Percentiles rank a stretch among this genome's conserved stretches.
Conservation (phyloP, 2,329 filamentous ascomycete genomes). For the Gaeumannomyces sp. region DNA sequence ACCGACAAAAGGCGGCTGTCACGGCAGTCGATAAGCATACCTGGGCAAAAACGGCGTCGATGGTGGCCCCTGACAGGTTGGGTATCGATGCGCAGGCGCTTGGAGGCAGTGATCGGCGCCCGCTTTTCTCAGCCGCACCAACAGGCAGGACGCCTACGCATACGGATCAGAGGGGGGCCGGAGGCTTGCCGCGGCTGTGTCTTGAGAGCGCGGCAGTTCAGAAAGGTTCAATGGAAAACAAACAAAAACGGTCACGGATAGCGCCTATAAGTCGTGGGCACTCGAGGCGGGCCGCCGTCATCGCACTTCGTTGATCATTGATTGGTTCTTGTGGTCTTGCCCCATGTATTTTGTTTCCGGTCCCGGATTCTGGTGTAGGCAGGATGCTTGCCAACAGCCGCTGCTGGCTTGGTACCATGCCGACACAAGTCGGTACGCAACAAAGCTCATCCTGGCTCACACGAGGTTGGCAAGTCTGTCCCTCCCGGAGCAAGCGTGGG, state of each 20-base stretch:
- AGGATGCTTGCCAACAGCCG: not conserved
- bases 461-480: not conserved
- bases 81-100: not conserved
- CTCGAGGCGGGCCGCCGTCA: not conserved
- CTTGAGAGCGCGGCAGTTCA: not conserved
- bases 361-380: not conserved
- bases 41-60: not conserved
- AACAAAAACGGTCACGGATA: too few relatives aligned
- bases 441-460: not conserved
- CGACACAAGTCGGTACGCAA: not conserved
- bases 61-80: not conserved
- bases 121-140: not conserved
- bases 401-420: not conserved
- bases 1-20: not conserved
- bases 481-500: not conserved
- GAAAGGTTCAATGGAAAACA: too few relatives aligned
- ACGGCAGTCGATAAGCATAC: not conserved
- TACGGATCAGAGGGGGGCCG: too few relatives aligned
- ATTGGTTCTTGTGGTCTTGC: not conserved
- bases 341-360: not conserved
- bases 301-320: not conserved
- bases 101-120: not conserved
- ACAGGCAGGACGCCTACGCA: not conserved
- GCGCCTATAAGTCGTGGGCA: too few relatives aligned
- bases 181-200: not conserved